Conservation (phyloP, 2,329 filamentous ascomycete genomes). For the Shiraia sp. region DNA sequence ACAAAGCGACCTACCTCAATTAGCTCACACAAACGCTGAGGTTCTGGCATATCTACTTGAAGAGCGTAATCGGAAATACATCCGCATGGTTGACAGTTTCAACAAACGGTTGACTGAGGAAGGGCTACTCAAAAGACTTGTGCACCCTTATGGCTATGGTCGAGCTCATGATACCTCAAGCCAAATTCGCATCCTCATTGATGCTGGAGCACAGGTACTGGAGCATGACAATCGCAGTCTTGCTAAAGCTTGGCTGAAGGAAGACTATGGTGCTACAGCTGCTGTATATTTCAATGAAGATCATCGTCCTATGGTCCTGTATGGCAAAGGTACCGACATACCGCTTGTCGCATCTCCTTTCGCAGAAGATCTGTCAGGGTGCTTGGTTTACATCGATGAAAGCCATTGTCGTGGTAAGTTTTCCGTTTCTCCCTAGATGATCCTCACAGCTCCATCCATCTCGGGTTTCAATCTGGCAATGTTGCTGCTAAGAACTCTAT, state of each 20-base stretch:
- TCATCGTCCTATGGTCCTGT: slow-evolving; percentile 53
- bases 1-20: slow-evolving; percentile 61
- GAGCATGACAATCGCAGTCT: slow-evolving; percentile 62
- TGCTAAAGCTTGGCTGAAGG: slow-evolving; percentile 55
- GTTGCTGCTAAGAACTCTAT: neutral
- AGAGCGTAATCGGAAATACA: slow-evolving; percentile 55
- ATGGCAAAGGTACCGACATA: slow-evolving; percentile 40
- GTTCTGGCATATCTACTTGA: slow-evolving; percentile 64
- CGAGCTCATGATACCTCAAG: slow-evolving; percentile 44
- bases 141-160: slow-evolving; percentile 1
- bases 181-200: slow-evolving; percentile 49
- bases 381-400: slow-evolving; percentile 64
- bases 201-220: slow-evolving; percentile 61
- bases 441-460: too few relatives aligned
- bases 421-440: neutral
- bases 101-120: slow-evolving; percentile 51
- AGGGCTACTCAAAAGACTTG: slow-evolving; percentile 50
- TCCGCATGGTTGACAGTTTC: slow-evolving; percentile 30
- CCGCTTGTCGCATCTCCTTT: slow-evolving; percentile 60
- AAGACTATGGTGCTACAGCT: slow-evolving; percentile 51
- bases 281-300: slow-evolving; percentile 59
- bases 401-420: slow-evolving; percentile 56
- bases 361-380: slow-evolving; percentile 55
- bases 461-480: neutral
- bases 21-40: slow-evolving; percentile 65